Conservation (phyloP, 2,329 filamentous ascomycete species). For the Plenodomus tracheiphilus region DNA sequence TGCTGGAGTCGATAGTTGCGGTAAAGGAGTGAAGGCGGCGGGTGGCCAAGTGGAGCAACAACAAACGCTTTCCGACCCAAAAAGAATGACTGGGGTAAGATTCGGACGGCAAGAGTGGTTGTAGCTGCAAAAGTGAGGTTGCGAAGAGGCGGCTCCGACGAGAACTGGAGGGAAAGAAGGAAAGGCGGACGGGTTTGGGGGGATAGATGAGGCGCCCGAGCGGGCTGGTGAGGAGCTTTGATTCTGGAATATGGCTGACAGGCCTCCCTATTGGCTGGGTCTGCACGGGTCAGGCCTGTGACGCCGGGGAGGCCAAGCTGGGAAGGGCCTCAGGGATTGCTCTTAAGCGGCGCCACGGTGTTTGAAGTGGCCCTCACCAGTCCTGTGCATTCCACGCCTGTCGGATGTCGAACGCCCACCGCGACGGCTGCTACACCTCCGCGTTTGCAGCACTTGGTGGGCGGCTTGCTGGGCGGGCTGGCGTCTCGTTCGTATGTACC, state of each 20-base stretch:
- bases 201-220: constrained; percentile 39
- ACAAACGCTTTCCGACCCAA: constrained; percentile 30
- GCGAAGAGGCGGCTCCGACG: constrained; percentile 40
- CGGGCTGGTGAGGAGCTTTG: constrained; percentile 19
- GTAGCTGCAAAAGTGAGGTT: constrained; percentile 17
- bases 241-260: constrained; percentile 27
- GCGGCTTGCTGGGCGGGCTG: too few relatives aligned
- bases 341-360: constrained; percentile 26
- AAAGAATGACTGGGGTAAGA: constrained; percentile 49
- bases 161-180: constrained; percentile 38
- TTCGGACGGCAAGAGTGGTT: constrained; percentile 26
- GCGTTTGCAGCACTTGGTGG: constrained; percentile 5
- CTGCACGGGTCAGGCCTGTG: constrained; percentile 25
- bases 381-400: constrained; percentile 11
- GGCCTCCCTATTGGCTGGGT: constrained; percentile 24
- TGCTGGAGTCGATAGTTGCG: constrained; percentile 11
- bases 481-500: background rate
- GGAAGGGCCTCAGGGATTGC: constrained; percentile 13
- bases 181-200: constrained; percentile 30
- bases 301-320: constrained; percentile 16
- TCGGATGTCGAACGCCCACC: background rate
- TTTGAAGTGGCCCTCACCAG: constrained; percentile 23
- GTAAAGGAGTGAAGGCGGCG: constrained; percentile 19
- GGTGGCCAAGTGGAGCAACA: constrained; percentile 16
- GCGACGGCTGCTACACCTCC: too few relatives aligned